Conservation (phyloP, 495 filamentous ascomycete genomes). For the Tuber magnatum region DNA sequence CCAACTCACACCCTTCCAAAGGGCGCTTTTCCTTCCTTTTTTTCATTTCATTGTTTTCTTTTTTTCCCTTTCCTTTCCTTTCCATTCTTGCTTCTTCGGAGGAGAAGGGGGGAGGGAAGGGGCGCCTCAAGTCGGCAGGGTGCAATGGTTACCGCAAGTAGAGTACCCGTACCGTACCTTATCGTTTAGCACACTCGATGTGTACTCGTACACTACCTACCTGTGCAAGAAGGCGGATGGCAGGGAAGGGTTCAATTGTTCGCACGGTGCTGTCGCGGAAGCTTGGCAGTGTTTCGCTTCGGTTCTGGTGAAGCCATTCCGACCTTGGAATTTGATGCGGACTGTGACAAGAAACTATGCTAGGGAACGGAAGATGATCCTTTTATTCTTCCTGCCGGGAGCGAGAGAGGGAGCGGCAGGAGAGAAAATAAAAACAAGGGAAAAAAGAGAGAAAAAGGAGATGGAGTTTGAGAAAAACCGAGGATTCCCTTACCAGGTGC, state of each 20-base stretch:
- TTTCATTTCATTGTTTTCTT: background rate
- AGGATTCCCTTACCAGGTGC: background rate
- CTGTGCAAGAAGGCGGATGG: background rate
- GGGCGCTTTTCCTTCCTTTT: background rate
- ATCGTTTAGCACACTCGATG: background rate
- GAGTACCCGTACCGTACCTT: background rate
- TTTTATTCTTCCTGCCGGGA: background rate
- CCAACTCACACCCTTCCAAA: constrained; percentile 1
- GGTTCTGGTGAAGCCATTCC: background rate
- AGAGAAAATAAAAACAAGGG: background rate
- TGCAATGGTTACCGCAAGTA: background rate
- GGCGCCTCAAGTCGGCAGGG: constrained; percentile 1
- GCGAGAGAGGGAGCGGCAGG: background rate
- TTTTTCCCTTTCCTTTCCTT: background rate
- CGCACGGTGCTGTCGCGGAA: background rate
- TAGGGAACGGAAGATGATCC: background rate
- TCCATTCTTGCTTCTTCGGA: background rate
- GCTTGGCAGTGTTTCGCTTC: background rate
- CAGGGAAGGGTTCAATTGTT: background rate
- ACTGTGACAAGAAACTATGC: background rate
- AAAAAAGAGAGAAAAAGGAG: background rate
- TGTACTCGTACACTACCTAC: background rate
- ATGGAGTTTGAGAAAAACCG: too few species aligned
- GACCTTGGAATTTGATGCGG: background rate
- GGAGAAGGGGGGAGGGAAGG: background rate